Conservation (phyloP, 306 rosid species). For the Arachis stenosperma region DNA sequence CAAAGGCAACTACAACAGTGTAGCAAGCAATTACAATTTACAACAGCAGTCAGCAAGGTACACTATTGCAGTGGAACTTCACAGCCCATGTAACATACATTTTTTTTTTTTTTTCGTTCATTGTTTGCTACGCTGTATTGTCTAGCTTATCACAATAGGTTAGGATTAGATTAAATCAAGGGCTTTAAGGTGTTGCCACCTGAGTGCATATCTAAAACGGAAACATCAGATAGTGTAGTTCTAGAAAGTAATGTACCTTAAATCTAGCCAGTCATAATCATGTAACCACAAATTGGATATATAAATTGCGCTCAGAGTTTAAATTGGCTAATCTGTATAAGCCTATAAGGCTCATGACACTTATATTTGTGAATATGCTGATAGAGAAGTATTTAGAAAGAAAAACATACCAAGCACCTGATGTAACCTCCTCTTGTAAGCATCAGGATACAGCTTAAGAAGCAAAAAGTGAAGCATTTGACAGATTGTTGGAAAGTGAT, state of each 20-base stretch:
- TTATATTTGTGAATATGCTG: slow-evolving; percentile 7
- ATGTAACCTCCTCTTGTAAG: slow-evolving; percentile 64
- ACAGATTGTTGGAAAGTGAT: slow-evolving; percentile 76
- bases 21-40: not conserved
- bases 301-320: not conserved
- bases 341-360: slow-evolving; percentile 14
- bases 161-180: not conserved
- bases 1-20: not conserved
- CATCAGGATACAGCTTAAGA: slow-evolving; percentile 64
- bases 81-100: not conserved
- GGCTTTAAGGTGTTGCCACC: not conserved
- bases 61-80: not conserved
- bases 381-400: slow-evolving; percentile 19
- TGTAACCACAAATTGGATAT: not conserved
- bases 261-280: not conserved
- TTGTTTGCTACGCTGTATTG: not conserved
- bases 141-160: not conserved
- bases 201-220: not conserved
- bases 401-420: slow-evolving; percentile 60
- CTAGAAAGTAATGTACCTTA: not conserved
- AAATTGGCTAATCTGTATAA: not conserved
- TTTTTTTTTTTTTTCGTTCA: not conserved
- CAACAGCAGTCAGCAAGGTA: not conserved
- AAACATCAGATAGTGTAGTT: not conserved
- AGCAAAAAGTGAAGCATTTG: slow-evolving; percentile 79